Base-by-base conservation (phyloP, 495 filamentous ascomycete genomes). In the Annulohypoxylon nitens region DNA sequence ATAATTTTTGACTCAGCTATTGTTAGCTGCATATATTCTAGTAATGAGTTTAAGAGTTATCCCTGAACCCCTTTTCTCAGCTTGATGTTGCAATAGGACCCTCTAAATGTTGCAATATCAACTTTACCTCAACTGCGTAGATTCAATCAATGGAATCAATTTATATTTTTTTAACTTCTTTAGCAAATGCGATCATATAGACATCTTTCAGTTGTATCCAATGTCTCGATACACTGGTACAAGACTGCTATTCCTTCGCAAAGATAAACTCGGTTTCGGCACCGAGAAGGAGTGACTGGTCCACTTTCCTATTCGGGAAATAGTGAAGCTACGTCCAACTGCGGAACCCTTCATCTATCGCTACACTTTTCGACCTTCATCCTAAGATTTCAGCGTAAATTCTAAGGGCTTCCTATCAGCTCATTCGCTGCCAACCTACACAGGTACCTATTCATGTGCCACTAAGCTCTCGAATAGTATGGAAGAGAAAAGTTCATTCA, bases 221-320 rank as follows among this genome's bases (percentile, higher is more conserved):
- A 39, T 12, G 8, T 10, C 5, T 48, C 7, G 4, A 30, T 30
- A 30, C 5, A 30, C 3, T 6, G 2, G 5, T 30, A 30, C 30
- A 4, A 30, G 30, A 23, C 20, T 23, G 20, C 1, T 23, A 23
- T 23, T 23, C 20, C 30, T 30, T 30, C 3, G 3, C 3, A 30
- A 30, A 30, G 30, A 30, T 6, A 30, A 30, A 6, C 5, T 30
- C 2, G 30, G 30, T 6, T 30, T 30, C 5, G 30, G 20, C 20
- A 23, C 30, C 30, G 30, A 30, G 16, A 16, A 48, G 25, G 18
- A 10, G 8, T 8, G 20, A 23, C 1, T 23, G 20, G 20, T 26
- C 47, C 47, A 51, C 47, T 25, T 51, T 51, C 47, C 47, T 51
- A 51, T 51, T 7, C 5, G 18, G 47, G 25, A 51, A 26, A 7